Evolutionary conservation across 2,329 filamentous ascomycete genomes (phyloP), one percentile per base, ranked within the genome.

Genomic region (Chaetomiaceae sp.): DNA sequence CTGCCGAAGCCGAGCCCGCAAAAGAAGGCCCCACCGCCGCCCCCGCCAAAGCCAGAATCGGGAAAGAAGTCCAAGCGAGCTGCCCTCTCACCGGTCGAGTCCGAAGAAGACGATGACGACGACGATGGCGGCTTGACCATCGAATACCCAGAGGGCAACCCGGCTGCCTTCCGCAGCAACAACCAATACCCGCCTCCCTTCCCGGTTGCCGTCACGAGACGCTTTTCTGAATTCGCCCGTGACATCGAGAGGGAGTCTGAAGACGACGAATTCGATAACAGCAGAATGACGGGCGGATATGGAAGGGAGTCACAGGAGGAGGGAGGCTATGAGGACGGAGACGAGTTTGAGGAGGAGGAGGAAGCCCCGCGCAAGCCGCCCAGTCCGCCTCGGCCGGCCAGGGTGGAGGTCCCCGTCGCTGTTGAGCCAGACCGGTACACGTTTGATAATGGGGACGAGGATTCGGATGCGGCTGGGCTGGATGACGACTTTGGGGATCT

Each of bases 51-150:
- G 30, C 21, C 49, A 12, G 48, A 60, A 60, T 63, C 55, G 58
- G 62, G 66, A 44, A 61, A 65, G 55, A 66, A 67, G 40, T 55
- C 55, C 3, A 63, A 65, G 46, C 57, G 51, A 35, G 50, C 52
- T 2, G 47, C 43, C 16, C 23, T 42, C 25, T 57, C 56, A 16
- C 57, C 59, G 2, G 57, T 56, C 20, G 66, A 66, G 19, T 66
- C 60, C 16, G 68, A 66, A 5, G 64, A 72, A 4, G 73, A 76
- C 1, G 74, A 79, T 6, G 74, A 76, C 2, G 77, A 79, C 0
- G 74, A 78, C 7, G 79, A 78, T 20, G 80, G 81, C 44, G 75
- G 75, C 21, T 70, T 83, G 30, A 74, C 76, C 21, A 72, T 85
- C 50, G 82, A 85, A 63, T 82, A 81, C 56, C 81, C 81, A 0